A percentile compares a stretch with the other conserved stretches of the same genome.
phyloP scores from a whole-genome alignment of 2,329 filamentous ascomycete genomes.

The Fusarium buharicum region DNA sequence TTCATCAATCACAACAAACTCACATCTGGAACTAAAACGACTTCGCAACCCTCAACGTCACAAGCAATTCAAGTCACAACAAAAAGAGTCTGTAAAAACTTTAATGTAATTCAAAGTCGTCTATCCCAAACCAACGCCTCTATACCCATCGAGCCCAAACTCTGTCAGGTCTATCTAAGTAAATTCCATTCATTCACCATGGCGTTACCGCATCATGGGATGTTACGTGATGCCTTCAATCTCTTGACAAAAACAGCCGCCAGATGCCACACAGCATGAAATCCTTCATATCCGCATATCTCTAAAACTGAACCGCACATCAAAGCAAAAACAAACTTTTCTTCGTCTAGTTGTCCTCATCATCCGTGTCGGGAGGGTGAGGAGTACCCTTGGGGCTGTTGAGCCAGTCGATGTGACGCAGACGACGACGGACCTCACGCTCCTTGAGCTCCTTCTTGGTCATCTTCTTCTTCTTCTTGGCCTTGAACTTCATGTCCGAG shows the following conservation, averaged over 20 bases:
- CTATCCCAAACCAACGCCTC: constrained; percentile 45
- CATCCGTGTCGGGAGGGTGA: constrained; percentile 79
- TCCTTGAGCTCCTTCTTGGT: constrained; percentile 97
- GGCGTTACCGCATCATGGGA: constrained; percentile 22
- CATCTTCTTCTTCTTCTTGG: constrained; percentile 98
- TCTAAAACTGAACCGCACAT: constrained; percentile 11
- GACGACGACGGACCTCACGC: constrained; percentile 82
- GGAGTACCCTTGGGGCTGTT: constrained; percentile 88
- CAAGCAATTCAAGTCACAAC: background rate
- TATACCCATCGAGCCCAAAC: constrained; percentile 32
- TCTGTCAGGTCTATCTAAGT: constrained; percentile 37
- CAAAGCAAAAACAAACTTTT: constrained; percentile 13
- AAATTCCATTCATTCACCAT: constrained; percentile 29
- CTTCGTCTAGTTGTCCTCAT: constrained; percentile 65
- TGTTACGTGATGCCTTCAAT: constrained; percentile 12
- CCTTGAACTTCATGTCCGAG: constrained; percentile 83
- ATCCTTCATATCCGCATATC: constrained; percentile 18
- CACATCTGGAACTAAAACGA: background rate
- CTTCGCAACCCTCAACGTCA: background rate
- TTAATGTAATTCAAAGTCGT: constrained; percentile 38
- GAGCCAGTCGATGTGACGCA: constrained; percentile 87
- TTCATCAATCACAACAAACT: no score
- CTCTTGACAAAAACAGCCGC: constrained; percentile 16
- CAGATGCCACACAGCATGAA: constrained; percentile 16
- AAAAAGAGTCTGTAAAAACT: constrained; percentile 18